phyloP scores from a whole-genome alignment of 2,329 filamentous ascomycete species.

The Penicillium freii region DNA sequence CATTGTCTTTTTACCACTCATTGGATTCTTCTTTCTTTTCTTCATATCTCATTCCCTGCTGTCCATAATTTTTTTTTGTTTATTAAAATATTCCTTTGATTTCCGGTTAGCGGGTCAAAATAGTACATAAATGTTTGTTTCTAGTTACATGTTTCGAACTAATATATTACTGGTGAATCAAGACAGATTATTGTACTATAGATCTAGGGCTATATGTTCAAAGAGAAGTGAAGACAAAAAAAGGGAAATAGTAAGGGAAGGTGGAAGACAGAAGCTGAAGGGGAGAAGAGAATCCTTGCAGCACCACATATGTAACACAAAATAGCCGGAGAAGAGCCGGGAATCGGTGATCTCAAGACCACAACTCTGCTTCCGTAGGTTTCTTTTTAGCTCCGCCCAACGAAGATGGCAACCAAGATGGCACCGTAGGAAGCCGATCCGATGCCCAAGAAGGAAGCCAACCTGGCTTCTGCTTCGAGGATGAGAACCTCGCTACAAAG shows the following conservation, averaged over 20 bases:
- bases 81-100: background rate
- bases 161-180: background rate
- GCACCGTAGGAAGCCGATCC: background rate
- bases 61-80: background rate
- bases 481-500: conserved; percentile 4
- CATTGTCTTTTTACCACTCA: conserved; percentile 11
- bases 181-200: background rate
- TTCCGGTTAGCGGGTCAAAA: conserved; percentile 6
- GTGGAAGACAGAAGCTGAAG: background rate
- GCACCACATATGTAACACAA: background rate
- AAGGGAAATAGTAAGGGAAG: background rate
- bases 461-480: background rate
- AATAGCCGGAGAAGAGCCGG: background rate
- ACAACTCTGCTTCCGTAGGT: conserved; percentile 19
- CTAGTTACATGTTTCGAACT: background rate
- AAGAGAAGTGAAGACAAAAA: background rate
- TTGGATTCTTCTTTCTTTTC: conserved; percentile 2
- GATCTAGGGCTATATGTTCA: background rate
- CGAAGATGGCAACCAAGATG: conserved; percentile 13
- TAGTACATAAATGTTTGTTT: conserved; percentile 1
- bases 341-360: conserved; percentile 14
- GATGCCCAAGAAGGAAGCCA: conserved; percentile 11
- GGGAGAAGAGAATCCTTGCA: background rate
- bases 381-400: conserved; percentile 3
- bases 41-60: background rate